Evolutionary conservation across 2,329 filamentous ascomycete species (phyloP), one percentile per base, ranked within the genome.

Genomic region (Metarhizium guizhouense): DNA sequence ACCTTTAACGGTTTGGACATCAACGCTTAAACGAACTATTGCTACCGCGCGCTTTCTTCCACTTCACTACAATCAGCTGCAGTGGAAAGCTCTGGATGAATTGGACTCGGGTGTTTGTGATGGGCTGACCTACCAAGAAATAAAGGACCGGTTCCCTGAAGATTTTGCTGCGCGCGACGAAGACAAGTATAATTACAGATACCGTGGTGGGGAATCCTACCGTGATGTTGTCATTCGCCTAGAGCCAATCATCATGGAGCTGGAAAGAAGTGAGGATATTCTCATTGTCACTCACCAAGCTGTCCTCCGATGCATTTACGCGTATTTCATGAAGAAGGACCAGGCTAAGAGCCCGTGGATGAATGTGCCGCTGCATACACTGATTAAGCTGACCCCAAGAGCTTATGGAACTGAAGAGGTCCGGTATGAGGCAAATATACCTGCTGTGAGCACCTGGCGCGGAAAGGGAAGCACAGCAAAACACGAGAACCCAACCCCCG

Each of bases 171-270:
- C 93, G 38, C 90, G 94, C 59, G 94, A 99, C 71, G 90, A 96
- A 62, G 94, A 99, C 78, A 99, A 99, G 74, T 97, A 97, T 82
- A 97, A 99, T 76, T 99, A 99, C 75, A 90, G 94, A 56, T 99
- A 99, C 73, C 87, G 94, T 5, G 94, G 94, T 60, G 94, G 94
- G 54, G 94, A 99, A 74, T 95, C 89, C 58, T 86, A 99, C 71
- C 89, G 93, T 55, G 94, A 99, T 67, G 93, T 99, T 1, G 94
- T 99, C 45, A 97, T 96, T 65, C 90, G 94, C 1, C 84, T 99
- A 0, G 94, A 99, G 68, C 94, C 94, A 59, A 99, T 99, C 73
- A 99, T 99, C 74, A 99, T 99, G 94, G 94, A 99, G 70, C 79
- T 99, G 53, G 94, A 99, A 72, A 84, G 94, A 59, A 90, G 87